Evolutionary conservation across 2,329 filamentous ascomycete genomes (phyloP).

Genomic region (Fusarium sp.): DNA sequence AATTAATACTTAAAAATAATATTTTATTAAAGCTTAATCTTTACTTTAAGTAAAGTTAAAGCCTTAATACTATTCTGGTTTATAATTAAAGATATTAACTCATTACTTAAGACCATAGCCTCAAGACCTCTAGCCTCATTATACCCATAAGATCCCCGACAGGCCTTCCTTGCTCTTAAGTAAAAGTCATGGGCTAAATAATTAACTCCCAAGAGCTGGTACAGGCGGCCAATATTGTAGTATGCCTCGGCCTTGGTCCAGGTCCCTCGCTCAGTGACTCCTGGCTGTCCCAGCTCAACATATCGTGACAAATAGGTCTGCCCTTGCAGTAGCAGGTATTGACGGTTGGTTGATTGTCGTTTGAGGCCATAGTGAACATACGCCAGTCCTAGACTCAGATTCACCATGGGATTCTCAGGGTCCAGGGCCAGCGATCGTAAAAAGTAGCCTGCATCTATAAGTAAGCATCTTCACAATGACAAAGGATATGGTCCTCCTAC

Average conservation of each 20-base stretch:
- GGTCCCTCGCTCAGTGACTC: neutral
- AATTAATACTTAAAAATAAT: neutral
- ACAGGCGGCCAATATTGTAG: slow-evolving; percentile 52
- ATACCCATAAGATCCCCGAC: neutral
- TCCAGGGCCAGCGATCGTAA: slow-evolving; percentile 79
- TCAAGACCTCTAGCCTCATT: slow-evolving; percentile 37
- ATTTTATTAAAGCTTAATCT: slow-evolving; percentile 29
- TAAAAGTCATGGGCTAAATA: slow-evolving; percentile 78
- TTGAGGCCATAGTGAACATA: slow-evolving; percentile 93
- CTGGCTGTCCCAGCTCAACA: slow-evolving; percentile 26
- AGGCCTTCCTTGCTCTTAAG: slow-evolving; percentile 47
- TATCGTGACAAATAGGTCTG: slow-evolving; percentile 75
- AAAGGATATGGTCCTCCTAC: slow-evolving; percentile 51
- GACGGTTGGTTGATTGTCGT: slow-evolving; percentile 87
- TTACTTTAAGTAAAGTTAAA: slow-evolving; percentile 41
- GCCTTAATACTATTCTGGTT: slow-evolving; percentile 44
- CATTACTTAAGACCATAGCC: slow-evolving; percentile 46
- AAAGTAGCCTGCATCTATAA: slow-evolving; percentile 72
- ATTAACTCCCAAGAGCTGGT: slow-evolving; percentile 49
- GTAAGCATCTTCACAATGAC: neutral
- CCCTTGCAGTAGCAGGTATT: slow-evolving; percentile 87
- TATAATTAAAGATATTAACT: slow-evolving; percentile 44
- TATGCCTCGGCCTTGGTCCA: slow-evolving; percentile 46
- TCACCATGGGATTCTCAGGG: slow-evolving; percentile 78
- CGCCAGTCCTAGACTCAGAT: slow-evolving; percentile 81